Conservation (phyloP, 805 yeast genomes). For the Scheffersomyces amazonensis region DNA sequence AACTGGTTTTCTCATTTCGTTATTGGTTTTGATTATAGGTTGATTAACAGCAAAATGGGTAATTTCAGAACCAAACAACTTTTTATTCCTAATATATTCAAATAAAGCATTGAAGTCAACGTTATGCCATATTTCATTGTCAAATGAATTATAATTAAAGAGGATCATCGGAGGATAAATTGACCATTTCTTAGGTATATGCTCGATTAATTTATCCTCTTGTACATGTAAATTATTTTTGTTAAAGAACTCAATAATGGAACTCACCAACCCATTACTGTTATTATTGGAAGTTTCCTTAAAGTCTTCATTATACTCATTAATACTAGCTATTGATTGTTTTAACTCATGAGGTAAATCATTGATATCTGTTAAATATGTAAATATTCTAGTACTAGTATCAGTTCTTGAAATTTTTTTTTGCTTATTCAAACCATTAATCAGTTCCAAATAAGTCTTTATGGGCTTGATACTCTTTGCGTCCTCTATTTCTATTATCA, state of each 20-base stretch:
- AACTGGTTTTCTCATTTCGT: slow-evolving; percentile 63
- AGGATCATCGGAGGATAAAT: slow-evolving; percentile 67
- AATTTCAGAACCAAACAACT: slow-evolving; percentile 11
- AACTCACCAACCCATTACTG: no score
- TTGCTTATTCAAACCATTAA: slow-evolving; percentile 10
- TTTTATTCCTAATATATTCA: slow-evolving; percentile 1
- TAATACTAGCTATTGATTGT: no score
- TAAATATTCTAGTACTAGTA: slow-evolving; percentile 7
- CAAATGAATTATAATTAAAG: slow-evolving; percentile 50
- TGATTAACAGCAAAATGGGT: slow-evolving; percentile 71
- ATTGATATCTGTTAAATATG: slow-evolving; percentile 4
- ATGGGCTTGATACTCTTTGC: slow-evolving; percentile 12
- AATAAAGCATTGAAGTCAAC: slow-evolving; percentile 1
- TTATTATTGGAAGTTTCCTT: no score
- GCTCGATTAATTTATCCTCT: not conserved
- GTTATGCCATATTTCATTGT: slow-evolving; percentile 29
- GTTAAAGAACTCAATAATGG: no score
- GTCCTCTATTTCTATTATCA: no score
- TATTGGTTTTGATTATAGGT: slow-evolving; percentile 61
- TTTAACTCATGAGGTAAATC: slow-evolving; percentile 2
- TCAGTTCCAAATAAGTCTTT: slow-evolving; percentile 13
- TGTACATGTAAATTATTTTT: not conserved
- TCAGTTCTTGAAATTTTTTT: slow-evolving; percentile 9
- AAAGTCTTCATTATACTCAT: not conserved
- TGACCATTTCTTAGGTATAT: slow-evolving; percentile 54